Evolutionary conservation across 208 protist genomes (phyloP).

Genomic region (Crithidia mellificae): DNA sequence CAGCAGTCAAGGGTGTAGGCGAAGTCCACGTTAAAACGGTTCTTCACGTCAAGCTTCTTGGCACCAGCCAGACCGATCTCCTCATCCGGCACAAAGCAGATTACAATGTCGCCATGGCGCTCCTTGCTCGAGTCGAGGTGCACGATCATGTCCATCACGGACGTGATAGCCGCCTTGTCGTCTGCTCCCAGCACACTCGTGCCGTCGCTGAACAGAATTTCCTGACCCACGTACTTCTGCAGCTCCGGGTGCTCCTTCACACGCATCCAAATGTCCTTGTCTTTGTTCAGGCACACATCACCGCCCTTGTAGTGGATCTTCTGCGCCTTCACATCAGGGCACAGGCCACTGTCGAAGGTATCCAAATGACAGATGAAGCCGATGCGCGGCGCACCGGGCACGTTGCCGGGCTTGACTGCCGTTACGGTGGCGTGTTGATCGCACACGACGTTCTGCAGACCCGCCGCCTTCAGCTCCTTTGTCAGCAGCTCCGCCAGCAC

Average conservation of each 20-base stretch:
- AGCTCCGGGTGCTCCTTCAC: constrained; percentile 74
- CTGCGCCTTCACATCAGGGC: constrained; percentile 71
- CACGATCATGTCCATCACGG: constrained; percentile 83
- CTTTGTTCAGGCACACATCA: constrained; percentile 78
- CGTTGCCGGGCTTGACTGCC: constrained; percentile 68
- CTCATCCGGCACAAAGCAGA: constrained; percentile 88
- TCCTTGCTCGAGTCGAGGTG: constrained; percentile 45
- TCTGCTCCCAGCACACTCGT: constrained; percentile 88
- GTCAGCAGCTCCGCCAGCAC: constrained; percentile 78
- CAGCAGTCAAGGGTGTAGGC: constrained; percentile 89
- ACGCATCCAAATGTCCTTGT: constrained; percentile 68
- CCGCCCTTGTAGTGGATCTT: constrained; percentile 68
- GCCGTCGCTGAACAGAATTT: constrained; percentile 87
- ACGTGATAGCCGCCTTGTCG: constrained; percentile 80
- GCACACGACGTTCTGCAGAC: constrained; percentile 55
- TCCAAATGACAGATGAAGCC: constrained; percentile 89
- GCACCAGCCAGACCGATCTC: constrained; percentile 84
- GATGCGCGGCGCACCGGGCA: constrained; percentile 58
- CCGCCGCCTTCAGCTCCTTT: constrained; percentile 55
- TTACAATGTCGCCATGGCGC: constrained; percentile 69
- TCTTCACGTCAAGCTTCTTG: constrained; percentile 74
- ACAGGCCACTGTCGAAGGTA: constrained; percentile 78
- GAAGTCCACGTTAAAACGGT: constrained; percentile 82
- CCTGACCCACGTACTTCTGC: constrained; percentile 66
- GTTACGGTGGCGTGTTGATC: constrained; percentile 80